Conservation (phyloP, 768 basidiomycete species). For the Psilocybe sp. region DNA sequence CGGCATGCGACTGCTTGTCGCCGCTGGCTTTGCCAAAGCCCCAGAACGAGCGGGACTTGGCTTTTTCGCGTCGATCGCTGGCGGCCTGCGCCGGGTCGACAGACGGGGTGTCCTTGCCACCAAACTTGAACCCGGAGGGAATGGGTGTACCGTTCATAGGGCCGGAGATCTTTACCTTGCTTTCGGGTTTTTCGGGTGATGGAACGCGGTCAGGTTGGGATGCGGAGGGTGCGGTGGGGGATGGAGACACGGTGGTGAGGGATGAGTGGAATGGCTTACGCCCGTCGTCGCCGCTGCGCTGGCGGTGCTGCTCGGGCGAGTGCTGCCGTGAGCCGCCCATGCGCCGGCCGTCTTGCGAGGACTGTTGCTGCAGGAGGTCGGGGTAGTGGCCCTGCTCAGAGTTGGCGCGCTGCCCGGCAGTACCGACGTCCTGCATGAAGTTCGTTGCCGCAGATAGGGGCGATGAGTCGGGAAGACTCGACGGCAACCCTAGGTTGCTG, state of each 20-base stretch:
- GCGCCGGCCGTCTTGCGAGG: constrained; percentile 41
- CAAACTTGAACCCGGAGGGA: constrained; percentile 89
- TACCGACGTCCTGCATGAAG: constrained; percentile 32
- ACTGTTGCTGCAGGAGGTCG: constrained; percentile 54
- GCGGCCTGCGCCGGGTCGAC: constrained; percentile 33
- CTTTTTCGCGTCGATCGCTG: constrained; percentile 83
- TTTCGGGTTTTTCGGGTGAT: constrained; percentile 55
- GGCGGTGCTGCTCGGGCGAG: constrained; percentile 54
- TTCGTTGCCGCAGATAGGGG: constrained; percentile 62
- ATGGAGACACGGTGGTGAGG: constrained; percentile 44
- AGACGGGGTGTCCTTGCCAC: constrained; percentile 60
- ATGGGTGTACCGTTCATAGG: constrained; percentile 84
- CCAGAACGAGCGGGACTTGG: constrained; percentile 93
- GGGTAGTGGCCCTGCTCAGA: constrained; percentile 83
- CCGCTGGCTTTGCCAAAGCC: constrained; percentile 73
- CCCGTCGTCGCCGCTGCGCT: constrained; percentile 39
- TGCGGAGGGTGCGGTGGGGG: constrained; percentile 39
- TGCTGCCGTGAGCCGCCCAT: constrained; percentile 35
- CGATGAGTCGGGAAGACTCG: constrained; percentile 51
- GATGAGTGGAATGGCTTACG: constrained; percentile 68
- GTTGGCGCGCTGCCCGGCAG: constrained; percentile 57
- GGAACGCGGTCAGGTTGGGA: constrained; percentile 49
- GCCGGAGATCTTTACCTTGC: constrained; percentile 84
- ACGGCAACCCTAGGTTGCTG: constrained; percentile 38
- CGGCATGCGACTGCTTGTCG: constrained; percentile 32